Percentiles rank a stretch among this genome's conserved stretches.
Conservation (phyloP, 768 basidiomycete species). For the Xerocomus spinulosus region DNA sequence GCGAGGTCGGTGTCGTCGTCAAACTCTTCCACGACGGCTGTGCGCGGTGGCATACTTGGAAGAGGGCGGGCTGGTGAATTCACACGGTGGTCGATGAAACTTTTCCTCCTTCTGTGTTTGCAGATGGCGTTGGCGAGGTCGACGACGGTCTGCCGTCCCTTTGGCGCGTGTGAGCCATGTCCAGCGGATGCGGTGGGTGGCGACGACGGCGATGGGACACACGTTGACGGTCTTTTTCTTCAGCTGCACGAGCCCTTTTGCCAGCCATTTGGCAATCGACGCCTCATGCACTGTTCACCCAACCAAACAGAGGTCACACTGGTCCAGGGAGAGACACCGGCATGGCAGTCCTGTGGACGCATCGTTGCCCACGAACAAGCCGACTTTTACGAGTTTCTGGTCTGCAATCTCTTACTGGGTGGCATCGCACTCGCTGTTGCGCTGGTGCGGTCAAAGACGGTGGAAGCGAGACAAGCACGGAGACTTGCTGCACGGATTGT, state of each 20-base stretch:
- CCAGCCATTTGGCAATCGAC: slow-evolving; percentile 92
- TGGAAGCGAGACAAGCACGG: slow-evolving; percentile 71
- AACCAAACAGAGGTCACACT: slow-evolving; percentile 25
- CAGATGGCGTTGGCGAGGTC: slow-evolving; percentile 9
- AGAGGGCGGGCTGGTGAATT: slow-evolving; percentile 10
- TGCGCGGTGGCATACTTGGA: slow-evolving; percentile 44
- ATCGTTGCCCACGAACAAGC: slow-evolving; percentile 72
- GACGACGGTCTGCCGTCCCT: slow-evolving; percentile 43
- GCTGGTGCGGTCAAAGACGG: slow-evolving; percentile 60
- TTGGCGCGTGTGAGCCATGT: slow-evolving; percentile 59
- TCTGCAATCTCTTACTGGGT: slow-evolving; percentile 74
- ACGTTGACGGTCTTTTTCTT: slow-evolving; percentile 4
- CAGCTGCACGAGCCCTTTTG: slow-evolving; percentile 88
- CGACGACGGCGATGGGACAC: slow-evolving; percentile 3
- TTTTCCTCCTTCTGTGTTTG: no score
- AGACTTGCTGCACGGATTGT: slow-evolving; percentile 86
- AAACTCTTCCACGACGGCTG: slow-evolving; percentile 72
- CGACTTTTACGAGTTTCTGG: slow-evolving; percentile 90
- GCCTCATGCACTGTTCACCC: slow-evolving; percentile 74
- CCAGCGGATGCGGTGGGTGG: slow-evolving; percentile 54
- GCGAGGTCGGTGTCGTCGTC: slow-evolving; percentile 95
- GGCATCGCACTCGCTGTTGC: slow-evolving; percentile 60
- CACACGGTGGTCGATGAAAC: slow-evolving; percentile 24
- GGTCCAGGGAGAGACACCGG: slow-evolving; percentile 56
- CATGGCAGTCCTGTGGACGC: slow-evolving; percentile 93